phyloP scores from a whole-genome alignment of 352 stramenopile genomes.

The Globisporangium emineosum region DNA sequence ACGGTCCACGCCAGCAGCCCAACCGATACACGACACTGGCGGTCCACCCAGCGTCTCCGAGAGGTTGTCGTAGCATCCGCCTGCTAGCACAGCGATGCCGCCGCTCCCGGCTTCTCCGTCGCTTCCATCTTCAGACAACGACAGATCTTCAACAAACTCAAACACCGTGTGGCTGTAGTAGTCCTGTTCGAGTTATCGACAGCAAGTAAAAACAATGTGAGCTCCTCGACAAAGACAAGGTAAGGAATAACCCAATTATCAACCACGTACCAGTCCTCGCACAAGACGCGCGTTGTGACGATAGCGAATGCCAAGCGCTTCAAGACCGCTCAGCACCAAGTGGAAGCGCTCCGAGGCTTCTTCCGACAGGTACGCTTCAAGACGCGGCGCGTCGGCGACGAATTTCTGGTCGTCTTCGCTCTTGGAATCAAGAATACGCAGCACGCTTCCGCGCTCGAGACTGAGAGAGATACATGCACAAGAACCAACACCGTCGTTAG shows the following conservation, averaged over 20 bases:
- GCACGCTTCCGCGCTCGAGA: constrained; percentile 76
- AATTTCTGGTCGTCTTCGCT: constrained; percentile 64
- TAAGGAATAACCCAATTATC: not conserved
- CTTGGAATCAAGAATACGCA: constrained; percentile 88
- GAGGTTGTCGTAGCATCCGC: constrained; percentile 82
- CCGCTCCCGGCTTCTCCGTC: constrained; percentile 16
- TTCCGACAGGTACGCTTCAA: constrained; percentile 62
- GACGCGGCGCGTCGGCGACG: constrained; percentile 57
- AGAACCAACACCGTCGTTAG: not conserved
- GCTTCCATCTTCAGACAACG: not conserved
- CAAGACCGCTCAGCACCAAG: constrained; percentile 49
- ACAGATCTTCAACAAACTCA: constrained; percentile 73
- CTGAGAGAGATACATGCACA: constrained; percentile 16
- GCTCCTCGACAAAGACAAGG: not conserved
- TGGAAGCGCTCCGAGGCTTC: constrained; percentile 73
- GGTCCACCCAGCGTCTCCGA: constrained; percentile 63
- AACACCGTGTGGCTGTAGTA: constrained; percentile 91
- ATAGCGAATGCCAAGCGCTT: constrained; percentile 58
- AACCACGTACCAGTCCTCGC: constrained; percentile 57
- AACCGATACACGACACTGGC: constrained; percentile 67
- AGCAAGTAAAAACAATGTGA: not conserved
- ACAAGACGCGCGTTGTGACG: constrained; percentile 71
- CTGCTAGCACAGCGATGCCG: constrained; percentile 79
- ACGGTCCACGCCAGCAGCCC: constrained; percentile 83
- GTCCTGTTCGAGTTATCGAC: constrained; percentile 36